Evolutionary conservation across 352 stramenopile genomes (phyloP).

Genomic region (Phytophthora pisi): DNA sequence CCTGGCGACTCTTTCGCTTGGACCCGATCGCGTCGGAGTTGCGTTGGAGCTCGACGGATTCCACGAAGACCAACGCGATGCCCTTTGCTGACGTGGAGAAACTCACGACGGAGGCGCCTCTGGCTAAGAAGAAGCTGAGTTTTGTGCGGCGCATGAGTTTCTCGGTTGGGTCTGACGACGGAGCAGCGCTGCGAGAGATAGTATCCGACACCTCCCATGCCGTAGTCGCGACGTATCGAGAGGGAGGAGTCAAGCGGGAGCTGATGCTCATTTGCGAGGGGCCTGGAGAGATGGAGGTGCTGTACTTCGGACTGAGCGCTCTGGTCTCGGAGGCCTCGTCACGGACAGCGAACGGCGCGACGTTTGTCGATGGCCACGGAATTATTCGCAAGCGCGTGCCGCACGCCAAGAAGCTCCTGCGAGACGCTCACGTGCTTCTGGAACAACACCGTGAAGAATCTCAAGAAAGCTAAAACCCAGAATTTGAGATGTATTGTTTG

Average conservation of each 20-base stretch:
- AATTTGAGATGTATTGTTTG: neutral
- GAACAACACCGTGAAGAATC: slow-evolving; percentile 26
- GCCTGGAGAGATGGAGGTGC: slow-evolving; percentile 59
- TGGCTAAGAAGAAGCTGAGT: slow-evolving; percentile 27
- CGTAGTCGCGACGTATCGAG: slow-evolving; percentile 47
- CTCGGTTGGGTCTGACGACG: slow-evolving; percentile 2
- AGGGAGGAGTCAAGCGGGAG: slow-evolving; percentile 33
- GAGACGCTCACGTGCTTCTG: slow-evolving; percentile 51
- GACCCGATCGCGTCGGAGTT: slow-evolving; percentile 66
- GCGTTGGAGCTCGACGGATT: slow-evolving; percentile 53
- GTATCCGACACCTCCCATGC: slow-evolving; percentile 23
- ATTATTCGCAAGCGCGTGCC: slow-evolving; percentile 66
- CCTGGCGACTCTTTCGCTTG: slow-evolving; percentile 64
- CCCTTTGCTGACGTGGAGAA: slow-evolving; percentile 51
- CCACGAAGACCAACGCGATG: slow-evolving; percentile 41
- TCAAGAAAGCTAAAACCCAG: slow-evolving; percentile 11
- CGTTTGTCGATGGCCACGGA: slow-evolving; percentile 67
- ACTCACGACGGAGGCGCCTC: slow-evolving; percentile 52
- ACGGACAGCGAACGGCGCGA: slow-evolving; percentile 50
- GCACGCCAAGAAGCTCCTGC: slow-evolving; percentile 69
- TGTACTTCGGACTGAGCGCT: slow-evolving; percentile 57
- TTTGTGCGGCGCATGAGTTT: slow-evolving; percentile 21
- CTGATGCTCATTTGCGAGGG: slow-evolving; percentile 72
- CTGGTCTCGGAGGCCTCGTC: slow-evolving; percentile 50
- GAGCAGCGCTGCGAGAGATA: slow-evolving; percentile 6